These are phyloP conservation scores for Drosera spatulata DNA, from an alignment of 179 eudicot species.

Conservation along the genomic window DNA sequence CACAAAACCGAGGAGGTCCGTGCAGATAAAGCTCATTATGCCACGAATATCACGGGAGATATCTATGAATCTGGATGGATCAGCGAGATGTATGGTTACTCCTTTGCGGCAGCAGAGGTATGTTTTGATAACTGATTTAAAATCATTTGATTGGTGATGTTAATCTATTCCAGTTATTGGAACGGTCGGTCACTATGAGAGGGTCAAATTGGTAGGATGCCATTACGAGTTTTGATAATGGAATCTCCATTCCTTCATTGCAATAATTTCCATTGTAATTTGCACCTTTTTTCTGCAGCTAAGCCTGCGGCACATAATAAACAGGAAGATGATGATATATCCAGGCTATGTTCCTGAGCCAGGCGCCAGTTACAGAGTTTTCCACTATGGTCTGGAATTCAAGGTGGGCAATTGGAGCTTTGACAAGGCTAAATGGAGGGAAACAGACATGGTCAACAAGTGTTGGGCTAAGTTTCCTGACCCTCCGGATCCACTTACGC, in stretches of 20 bases:
- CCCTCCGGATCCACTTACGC: constrained; percentile 64
- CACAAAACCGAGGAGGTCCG: constrained; percentile 93
- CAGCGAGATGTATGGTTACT: constrained; percentile 99
- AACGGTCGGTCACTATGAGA: too few species aligned
- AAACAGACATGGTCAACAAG: constrained; percentile 51
- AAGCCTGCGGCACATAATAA: constrained; percentile 66
- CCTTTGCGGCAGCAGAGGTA: constrained; percentile 99
- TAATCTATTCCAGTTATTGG: too few species aligned
- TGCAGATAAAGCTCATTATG: constrained; percentile 80
- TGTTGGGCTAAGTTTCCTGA: constrained; percentile 95
- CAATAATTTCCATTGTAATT: neutral
- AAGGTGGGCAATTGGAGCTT: constrained; percentile 85
- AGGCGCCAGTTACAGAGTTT: constrained; percentile 59
- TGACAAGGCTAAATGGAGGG: constrained; percentile 87
- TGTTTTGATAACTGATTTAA: neutral
- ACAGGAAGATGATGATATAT: constrained; percentile 58
- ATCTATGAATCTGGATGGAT: constrained; percentile 88
- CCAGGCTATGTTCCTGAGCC: constrained; percentile 68
- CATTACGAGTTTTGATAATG: too few species aligned
- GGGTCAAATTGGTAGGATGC: too few species aligned
- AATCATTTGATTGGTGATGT: too few species aligned
- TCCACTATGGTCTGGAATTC: constrained; percentile 75
- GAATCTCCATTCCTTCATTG: neutral
- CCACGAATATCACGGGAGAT: constrained; percentile 73
- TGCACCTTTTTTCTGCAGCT: constrained; percentile 35